phyloP scores from a whole-genome alignment of 2,329 filamentous ascomycete species.

The Phoma sp. region DNA sequence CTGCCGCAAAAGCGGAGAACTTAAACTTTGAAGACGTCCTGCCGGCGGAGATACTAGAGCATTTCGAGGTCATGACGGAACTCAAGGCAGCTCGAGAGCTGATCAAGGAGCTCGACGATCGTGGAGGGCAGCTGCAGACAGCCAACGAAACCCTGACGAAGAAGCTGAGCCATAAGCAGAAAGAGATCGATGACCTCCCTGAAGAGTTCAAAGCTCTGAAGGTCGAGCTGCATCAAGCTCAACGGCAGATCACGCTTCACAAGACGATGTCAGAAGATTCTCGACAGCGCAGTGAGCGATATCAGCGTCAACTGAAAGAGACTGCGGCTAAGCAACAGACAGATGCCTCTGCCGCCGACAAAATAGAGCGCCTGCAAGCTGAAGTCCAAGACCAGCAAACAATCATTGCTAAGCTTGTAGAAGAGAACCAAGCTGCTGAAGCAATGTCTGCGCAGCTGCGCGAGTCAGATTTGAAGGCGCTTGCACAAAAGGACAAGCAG shows the following conservation, averaged over 20 bases:
- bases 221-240: slow-evolving; percentile 27
- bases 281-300: slow-evolving; percentile 18
- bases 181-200: slow-evolving; percentile 21
- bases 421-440: slow-evolving; percentile 17
- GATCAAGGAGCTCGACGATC: slow-evolving; percentile 23
- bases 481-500: not conserved
- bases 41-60: slow-evolving; percentile 16
- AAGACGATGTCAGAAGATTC: slow-evolving; percentile 17
- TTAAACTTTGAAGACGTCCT: slow-evolving; percentile 24
- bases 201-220: slow-evolving; percentile 20
- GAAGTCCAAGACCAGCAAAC: slow-evolving; percentile 13
- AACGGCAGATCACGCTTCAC: slow-evolving; percentile 18
- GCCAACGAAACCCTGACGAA: slow-evolving; percentile 12
- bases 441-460: slow-evolving; percentile 1
- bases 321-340: slow-evolving; percentile 6
- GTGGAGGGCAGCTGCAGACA: slow-evolving; percentile 16
- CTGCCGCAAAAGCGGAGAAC: slow-evolving; percentile 19
- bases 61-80: slow-evolving; percentile 17
- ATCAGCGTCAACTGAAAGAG: slow-evolving; percentile 16
- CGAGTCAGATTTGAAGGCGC: not conserved
- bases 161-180: slow-evolving; percentile 22
- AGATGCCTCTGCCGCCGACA: slow-evolving; percentile 3
- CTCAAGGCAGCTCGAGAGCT: slow-evolving; percentile 24
- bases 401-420: slow-evolving; percentile 15
- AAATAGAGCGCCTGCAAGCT: slow-evolving; percentile 18